A percentile compares a stretch with the other conserved stretches of the same genome.
These are phyloP conservation scores for Ustulina deusta DNA, from an alignment of 2,329 filamentous ascomycete genomes.

Conservation along the genomic window DNA sequence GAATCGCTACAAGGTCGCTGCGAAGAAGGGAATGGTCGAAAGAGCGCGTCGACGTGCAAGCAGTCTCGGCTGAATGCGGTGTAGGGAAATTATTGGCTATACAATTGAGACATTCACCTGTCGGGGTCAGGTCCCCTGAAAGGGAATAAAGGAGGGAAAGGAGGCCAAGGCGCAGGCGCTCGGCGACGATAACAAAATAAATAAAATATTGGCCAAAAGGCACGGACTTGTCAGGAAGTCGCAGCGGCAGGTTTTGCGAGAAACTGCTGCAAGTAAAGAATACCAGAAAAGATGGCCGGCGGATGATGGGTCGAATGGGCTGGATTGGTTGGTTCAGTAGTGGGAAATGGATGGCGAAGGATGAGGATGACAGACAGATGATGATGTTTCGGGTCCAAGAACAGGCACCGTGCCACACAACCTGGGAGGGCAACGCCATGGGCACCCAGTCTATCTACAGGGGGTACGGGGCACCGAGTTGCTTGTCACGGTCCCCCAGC, in stretches of 20 bases:
- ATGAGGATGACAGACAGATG: conserved; percentile 42
- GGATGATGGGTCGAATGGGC: conserved; percentile 32
- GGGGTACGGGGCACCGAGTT: conserved; percentile 7
- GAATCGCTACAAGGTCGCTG: conserved; percentile 1
- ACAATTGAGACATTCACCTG: conserved; percentile 41
- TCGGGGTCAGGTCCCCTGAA: conserved; percentile 28
- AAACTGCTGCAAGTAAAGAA: conserved; percentile 29
- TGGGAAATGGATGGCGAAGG: conserved; percentile 35
- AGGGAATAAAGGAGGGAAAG: conserved; percentile 31
- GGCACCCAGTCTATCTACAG: conserved; percentile 12
- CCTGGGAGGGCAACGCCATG: conserved; percentile 19
- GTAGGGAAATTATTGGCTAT: conserved; percentile 37
- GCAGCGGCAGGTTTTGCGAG: conserved; percentile 11
- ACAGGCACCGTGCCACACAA: conserved; percentile 30
- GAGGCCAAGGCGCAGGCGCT: conserved; percentile 25
- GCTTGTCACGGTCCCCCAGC: conserved; percentile 18
- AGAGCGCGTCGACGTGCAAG: conserved; percentile 27
- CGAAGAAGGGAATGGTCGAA: conserved; percentile 17
- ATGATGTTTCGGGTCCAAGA: conserved; percentile 37
- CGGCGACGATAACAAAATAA: conserved; percentile 28
- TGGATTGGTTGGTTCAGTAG: conserved; percentile 36
- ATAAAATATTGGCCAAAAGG: conserved; percentile 27
- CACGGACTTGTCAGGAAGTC: conserved; percentile 10
- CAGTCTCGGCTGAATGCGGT: conserved; percentile 32
- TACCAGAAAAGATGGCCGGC: conserved; percentile 30